Base-by-base conservation (phyloP, 163 green algal species). In the Chlamydomonas reinhardtii region DNA sequence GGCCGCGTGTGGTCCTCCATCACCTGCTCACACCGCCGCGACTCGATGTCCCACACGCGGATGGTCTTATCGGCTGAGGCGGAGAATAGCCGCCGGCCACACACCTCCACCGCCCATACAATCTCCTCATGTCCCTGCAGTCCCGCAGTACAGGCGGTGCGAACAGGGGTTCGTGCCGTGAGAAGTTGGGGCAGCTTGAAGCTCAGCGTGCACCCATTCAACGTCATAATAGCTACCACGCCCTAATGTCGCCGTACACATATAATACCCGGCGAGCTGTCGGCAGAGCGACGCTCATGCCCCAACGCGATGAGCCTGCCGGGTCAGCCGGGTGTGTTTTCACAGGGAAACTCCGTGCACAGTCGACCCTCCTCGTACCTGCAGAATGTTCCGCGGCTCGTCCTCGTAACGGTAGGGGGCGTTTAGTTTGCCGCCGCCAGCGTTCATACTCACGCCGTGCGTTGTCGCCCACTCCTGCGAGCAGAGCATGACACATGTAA, bases 51-150 rank as follows among this genome's bases (percentile, higher is more conserved):
- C 97, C 97, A 99, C 11, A 98, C 96, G 20, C 97, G 94, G 62
- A 99, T 97, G 25, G 96, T 98, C 73, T 97, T 97, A 92, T 99
- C 97, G 29, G 96, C 96, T 15, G 94, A 98, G 0, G 97, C 97
- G 16, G 93, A 97, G 86, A 98, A 98, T 15, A 99, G 89, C 3
- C 91, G 88, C 75, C 88, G 82, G 24, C 93, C 95, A 25, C 92
- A 85, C 22, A 97, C 94, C 88, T 98, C 95, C 25, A 99, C 93
- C 29, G 97, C 96, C 97, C 97, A 99, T 0, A 99, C 95, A 82
- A 99, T 99, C 91, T 99, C 97, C 64, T 98, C 94, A 86, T 99
- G 97, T 0, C 96, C 97, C 91, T 98, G 52, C 27, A 19, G 64
- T 32, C 6, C 12, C 12, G 48, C 48, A 56, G 14, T 56, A 56